Evolutionary conservation across 2,329 filamentous ascomycete species (phyloP).

Genomic region (Waltergamsia citrina): DNA sequence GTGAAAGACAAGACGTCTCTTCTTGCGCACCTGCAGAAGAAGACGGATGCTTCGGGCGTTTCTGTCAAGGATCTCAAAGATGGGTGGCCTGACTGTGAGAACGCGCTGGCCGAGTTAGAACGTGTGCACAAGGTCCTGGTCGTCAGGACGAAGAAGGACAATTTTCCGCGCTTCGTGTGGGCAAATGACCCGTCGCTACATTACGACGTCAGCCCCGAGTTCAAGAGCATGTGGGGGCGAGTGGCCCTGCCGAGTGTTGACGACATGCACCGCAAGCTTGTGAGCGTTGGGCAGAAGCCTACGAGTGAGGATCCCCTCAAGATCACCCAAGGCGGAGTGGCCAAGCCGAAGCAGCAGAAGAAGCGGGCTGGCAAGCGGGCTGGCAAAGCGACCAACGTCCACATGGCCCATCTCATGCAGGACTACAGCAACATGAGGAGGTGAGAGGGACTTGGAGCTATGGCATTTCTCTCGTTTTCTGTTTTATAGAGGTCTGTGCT

Average conservation of each 20-base stretch:
- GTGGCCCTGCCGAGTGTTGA: slow-evolving; percentile 67
- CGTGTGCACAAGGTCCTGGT: slow-evolving; percentile 71
- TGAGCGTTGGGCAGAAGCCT: slow-evolving; percentile 71
- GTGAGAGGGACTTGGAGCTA: too few species aligned
- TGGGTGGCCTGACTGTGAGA: slow-evolving; percentile 81
- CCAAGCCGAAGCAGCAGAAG: slow-evolving; percentile 63
- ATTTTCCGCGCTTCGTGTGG: slow-evolving; percentile 79
- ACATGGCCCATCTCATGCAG: slow-evolving; percentile 76
- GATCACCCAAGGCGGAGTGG: slow-evolving; percentile 27
- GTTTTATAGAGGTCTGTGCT: too few species aligned
- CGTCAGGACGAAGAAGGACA: slow-evolving; percentile 86
- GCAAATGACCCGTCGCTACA: slow-evolving; percentile 73
- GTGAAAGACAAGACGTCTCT: slow-evolving; percentile 72
- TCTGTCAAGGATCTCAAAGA: slow-evolving; percentile 88
- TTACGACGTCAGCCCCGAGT: slow-evolving; percentile 71
- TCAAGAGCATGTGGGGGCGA: slow-evolving; percentile 74
- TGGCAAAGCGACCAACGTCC: slow-evolving; percentile 77
- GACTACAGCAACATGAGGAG: slow-evolving; percentile 50
- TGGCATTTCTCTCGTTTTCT: too few species aligned
- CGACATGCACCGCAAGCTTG: slow-evolving; percentile 68
- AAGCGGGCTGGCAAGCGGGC: slow-evolving; percentile 56
- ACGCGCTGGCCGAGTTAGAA: slow-evolving; percentile 71
- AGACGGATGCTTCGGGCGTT: slow-evolving; percentile 72
- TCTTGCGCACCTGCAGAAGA: slow-evolving; percentile 70
- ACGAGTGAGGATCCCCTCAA: slow-evolving; percentile 68